Conservation (phyloP, 345 rosid genomes). For the Eucalyptus regnans region DNA sequence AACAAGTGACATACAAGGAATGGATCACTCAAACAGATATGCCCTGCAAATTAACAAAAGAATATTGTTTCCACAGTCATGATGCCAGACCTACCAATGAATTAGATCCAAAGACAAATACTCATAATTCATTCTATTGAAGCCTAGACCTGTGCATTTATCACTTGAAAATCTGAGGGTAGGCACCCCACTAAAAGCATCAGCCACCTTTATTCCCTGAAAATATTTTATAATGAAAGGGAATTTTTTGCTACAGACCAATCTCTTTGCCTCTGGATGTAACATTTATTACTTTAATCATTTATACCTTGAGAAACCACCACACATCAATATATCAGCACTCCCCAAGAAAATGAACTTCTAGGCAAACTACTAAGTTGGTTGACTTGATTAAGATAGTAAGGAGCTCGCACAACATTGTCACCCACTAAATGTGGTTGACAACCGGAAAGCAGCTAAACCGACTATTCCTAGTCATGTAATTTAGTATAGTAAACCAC, state of each 20-base stretch:
- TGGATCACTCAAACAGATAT: neutral
- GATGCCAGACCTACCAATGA: neutral
- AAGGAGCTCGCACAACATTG: neutral
- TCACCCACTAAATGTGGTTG: neutral
- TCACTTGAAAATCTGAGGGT: neutral
- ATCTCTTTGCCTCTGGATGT: neutral
- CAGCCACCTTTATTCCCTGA: neutral
- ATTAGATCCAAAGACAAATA: neutral
- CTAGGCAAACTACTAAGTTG: neutral
- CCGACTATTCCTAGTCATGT: neutral
- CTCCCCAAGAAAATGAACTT: neutral
- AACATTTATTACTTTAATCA: neutral
- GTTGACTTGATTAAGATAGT: neutral
- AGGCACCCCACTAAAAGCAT: neutral
- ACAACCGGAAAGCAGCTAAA: neutral
- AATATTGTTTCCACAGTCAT: neutral
- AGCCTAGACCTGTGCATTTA: neutral
- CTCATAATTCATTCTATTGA: neutral
- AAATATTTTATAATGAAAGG: neutral
- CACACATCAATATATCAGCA: neutral
- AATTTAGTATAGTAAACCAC: neutral
- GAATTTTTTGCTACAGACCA: neutral
- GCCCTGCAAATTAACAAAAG: neutral
- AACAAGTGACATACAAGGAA: neutral
- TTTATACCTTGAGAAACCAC: neutral